Percentiles rank a stretch among this genome's conserved stretches.
phyloP scores from a whole-genome alignment of 768 basidiomycete genomes.

The Suillus spraguei region DNA sequence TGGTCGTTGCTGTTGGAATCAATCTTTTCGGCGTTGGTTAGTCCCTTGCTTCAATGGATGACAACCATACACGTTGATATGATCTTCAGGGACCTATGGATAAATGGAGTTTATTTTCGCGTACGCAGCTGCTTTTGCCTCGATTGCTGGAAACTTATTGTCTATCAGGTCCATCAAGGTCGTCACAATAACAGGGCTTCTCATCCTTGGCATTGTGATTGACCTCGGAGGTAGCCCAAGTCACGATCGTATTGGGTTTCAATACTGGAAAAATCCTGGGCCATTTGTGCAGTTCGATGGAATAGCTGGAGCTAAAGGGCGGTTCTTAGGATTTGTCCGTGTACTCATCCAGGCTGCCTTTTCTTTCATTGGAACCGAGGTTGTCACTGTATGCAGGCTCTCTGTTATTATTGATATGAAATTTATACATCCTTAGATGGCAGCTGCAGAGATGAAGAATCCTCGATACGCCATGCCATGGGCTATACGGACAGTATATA shows the following conservation, averaged over 20 bases:
- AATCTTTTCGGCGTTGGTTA: constrained; percentile 1
- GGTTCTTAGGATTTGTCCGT: not conserved
- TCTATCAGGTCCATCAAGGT: not conserved
- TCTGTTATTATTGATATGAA: not conserved
- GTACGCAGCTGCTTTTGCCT: not conserved
- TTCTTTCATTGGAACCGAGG: not conserved
- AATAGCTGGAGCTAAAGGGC: not conserved
- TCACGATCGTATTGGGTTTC: not conserved
- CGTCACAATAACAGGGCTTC: not conserved
- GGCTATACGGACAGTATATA: not conserved
- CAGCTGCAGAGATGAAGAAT: not conserved
- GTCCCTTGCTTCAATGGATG: not conserved
- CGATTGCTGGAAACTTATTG: not conserved
- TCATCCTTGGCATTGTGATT: not conserved
- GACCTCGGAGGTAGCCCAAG: not conserved
- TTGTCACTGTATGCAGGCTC: not conserved
- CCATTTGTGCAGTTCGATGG: constrained; percentile 1
- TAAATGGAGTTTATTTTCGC: not conserved
- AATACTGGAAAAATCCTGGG: not conserved
- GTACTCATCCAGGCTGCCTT: not conserved
- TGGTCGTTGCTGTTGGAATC: not conserved
- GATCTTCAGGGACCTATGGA: not conserved
- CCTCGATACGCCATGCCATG: not conserved
- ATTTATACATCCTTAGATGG: not conserved
- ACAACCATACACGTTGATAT: not conserved